phyloP scores from a whole-genome alignment of 768 basidiomycete species.

The Naganishia randhawae region DNA sequence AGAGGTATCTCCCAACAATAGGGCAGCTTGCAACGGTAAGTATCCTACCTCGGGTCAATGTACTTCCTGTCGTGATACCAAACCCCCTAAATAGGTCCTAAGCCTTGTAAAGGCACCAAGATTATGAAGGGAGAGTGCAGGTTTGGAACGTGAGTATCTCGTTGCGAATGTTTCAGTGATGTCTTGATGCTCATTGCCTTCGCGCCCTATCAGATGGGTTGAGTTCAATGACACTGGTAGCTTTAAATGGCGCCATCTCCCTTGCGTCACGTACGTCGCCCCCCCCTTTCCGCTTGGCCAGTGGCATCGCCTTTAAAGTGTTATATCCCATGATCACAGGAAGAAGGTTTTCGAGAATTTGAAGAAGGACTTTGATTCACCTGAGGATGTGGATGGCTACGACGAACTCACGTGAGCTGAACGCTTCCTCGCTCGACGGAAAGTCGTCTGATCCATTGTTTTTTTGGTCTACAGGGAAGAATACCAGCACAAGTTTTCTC shows the following conservation, averaged over 20 bases:
- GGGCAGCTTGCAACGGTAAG: conserved; percentile 23
- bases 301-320: background rate
- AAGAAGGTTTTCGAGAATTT: conserved; percentile 24
- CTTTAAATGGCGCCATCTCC: conserved; percentile 27
- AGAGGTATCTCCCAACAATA: conserved; percentile 19
- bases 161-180: background rate
- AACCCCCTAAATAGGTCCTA: background rate
- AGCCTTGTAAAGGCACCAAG: conserved; percentile 28
- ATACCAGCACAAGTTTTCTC: conserved; percentile 15
- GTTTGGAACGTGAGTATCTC: conserved; percentile 21
- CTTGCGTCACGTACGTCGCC: conserved; percentile 23
- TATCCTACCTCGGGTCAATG: background rate
- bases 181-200: background rate
- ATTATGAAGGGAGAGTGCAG: conserved; percentile 20
- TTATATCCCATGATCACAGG: background rate
- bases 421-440: too few species aligned
- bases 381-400: conserved; percentile 22
- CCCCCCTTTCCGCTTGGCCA: too few species aligned
- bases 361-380: conserved; percentile 17
- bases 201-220: background rate
- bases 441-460: background rate
- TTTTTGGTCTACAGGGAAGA: background rate
- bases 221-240: conserved; percentile 13
- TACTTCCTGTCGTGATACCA: too few species aligned
- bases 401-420: conserved; percentile 23